These are phyloP conservation scores for Candida xiaguanensis DNA, from an alignment of 805 yeast species.

Conservation along the genomic window DNA sequence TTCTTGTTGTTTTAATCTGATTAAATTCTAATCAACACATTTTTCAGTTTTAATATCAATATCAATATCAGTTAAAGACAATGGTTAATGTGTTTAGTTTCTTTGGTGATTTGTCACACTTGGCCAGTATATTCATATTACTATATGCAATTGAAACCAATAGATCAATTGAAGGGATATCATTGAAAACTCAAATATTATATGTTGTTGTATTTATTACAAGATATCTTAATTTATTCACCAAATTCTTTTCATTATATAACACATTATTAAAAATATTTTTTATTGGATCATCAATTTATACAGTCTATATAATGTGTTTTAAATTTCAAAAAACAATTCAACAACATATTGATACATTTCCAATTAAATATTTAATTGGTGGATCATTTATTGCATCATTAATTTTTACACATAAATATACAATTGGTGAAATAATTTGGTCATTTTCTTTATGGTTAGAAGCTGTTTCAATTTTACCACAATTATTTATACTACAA, in stretches of 20 bases:
- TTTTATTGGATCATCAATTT: constrained; percentile 71
- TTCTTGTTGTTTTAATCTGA: not conserved
- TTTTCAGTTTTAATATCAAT: not conserved
- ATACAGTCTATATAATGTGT: constrained; percentile 71
- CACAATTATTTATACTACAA: constrained; percentile 88
- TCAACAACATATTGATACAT: constrained; percentile 61
- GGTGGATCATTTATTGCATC: constrained; percentile 54
- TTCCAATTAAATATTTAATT: constrained; percentile 68
- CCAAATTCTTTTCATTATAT: constrained; percentile 62
- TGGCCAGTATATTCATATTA: constrained; percentile 73
- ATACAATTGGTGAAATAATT: constrained; percentile 55
- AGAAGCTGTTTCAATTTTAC: constrained; percentile 87
- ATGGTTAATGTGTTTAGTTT: constrained; percentile 41
- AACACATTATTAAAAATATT: constrained; percentile 78
- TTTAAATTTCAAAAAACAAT: constrained; percentile 57
- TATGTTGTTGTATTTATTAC: constrained; percentile 48
- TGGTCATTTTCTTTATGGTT: constrained; percentile 95
- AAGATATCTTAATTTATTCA: constrained; percentile 40
- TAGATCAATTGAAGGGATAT: constrained; percentile 74
- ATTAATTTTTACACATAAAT: constrained; percentile 64
- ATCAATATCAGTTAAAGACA: constrained; percentile 7
- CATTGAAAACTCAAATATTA: constrained; percentile 81
- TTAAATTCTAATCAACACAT: constrained; percentile 9
- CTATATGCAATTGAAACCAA: constrained; percentile 64
- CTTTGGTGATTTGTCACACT: constrained; percentile 76